Percentiles rank a stretch among this genome's conserved stretches.
phyloP scores from a whole-genome alignment of 148 eudicot species.

The Pouteria glomerata region DNA sequence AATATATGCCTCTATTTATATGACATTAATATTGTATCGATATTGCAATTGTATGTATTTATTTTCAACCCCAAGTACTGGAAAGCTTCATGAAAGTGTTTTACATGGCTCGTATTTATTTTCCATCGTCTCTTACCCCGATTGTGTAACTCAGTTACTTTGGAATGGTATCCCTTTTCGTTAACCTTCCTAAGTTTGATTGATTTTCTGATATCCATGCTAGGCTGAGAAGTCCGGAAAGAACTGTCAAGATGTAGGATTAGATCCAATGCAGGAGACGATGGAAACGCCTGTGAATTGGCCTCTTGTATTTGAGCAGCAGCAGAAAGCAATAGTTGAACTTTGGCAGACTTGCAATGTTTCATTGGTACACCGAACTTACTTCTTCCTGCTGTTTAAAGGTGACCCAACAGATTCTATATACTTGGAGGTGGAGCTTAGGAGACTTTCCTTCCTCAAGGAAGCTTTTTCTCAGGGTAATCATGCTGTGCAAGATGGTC shows the following conservation, averaged over 20 bases:
- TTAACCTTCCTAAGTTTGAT: background rate
- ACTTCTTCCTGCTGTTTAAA: conserved; percentile 78
- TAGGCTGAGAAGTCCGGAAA: conserved; percentile 35
- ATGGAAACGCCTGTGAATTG: conserved; percentile 37
- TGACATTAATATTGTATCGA: no score
- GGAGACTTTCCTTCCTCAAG: conserved; percentile 82
- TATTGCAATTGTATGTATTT: no score
- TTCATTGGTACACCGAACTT: conserved; percentile 84
- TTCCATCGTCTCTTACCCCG: no score
- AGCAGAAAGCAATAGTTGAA: conserved; percentile 58
- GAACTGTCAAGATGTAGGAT: conserved; percentile 43
- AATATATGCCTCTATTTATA: no score
- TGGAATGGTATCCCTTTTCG: background rate
- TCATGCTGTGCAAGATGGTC: conserved; percentile 51
- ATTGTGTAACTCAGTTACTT: no score
- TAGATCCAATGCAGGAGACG: conserved; percentile 41
- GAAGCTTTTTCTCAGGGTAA: conserved; percentile 53
- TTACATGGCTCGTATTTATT: no score
- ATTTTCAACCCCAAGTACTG: no score
- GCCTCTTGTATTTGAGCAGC: conserved; percentile 56
- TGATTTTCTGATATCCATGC: conserved; percentile 5
- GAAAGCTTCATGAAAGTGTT: no score
- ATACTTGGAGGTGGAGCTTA: conserved; percentile 89
- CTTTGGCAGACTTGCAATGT: conserved; percentile 85
- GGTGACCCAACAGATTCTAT: conserved; percentile 89